A percentile compares a stretch with the other conserved stretches of the same genome.
phyloP scores from a whole-genome alignment of 805 yeast genomes.

The Wickerhamiella spandovensis region DNA sequence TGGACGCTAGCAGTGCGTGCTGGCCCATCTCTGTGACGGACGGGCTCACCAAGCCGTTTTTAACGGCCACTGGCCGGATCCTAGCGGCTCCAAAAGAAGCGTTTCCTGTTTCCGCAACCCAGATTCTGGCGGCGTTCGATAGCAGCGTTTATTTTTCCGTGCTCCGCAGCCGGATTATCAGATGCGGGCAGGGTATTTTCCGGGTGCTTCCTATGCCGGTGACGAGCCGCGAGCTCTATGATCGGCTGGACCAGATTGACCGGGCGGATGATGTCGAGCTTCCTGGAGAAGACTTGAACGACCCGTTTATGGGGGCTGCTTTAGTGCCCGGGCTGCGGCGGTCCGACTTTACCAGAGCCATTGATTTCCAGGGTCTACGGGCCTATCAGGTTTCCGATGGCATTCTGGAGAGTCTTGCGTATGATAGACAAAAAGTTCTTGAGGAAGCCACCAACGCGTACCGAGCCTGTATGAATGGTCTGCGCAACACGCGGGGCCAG shows the following conservation, averaged over 20 bases:
- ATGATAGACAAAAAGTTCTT: background rate
- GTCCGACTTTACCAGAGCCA: background rate
- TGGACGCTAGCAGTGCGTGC: background rate
- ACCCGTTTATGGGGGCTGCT: background rate
- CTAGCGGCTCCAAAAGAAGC: background rate
- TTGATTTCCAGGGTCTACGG: background rate
- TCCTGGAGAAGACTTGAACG: background rate
- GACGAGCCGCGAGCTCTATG: background rate
- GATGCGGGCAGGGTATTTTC: background rate
- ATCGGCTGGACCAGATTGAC: background rate
- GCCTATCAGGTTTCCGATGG: background rate
- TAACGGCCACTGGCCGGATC: background rate
- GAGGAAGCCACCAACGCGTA: background rate
- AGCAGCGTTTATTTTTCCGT: background rate
- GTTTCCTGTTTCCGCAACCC: background rate
- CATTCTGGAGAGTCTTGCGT: background rate
- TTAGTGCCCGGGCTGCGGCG: constrained; percentile 2
- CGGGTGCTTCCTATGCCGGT: background rate
- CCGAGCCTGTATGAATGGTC: background rate
- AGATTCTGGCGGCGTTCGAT: background rate
- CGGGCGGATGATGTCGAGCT: constrained; percentile 1
- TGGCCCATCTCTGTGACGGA: background rate
- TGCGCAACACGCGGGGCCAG: background rate
- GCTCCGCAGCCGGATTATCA: background rate
- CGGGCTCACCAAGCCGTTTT: background rate